These are phyloP conservation scores for Aspergillus avenaceus DNA, from an alignment of 495 filamentous ascomycete genomes.

Conservation along the genomic window DNA sequence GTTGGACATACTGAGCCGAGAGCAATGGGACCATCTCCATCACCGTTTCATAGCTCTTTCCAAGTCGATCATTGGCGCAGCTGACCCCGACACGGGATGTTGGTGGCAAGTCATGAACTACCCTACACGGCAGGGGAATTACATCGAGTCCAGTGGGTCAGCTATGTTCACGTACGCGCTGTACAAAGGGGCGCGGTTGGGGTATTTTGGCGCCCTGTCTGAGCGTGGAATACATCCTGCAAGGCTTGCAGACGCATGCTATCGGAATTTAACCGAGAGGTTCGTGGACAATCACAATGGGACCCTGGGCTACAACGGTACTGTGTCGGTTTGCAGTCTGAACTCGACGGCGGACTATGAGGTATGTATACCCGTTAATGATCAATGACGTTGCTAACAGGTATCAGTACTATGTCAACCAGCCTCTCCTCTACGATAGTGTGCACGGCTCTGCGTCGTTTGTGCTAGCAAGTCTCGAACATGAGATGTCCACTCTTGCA, in stretches of 20 bases:
- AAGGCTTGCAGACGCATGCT: conserved; percentile 26
- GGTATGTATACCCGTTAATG: conserved; percentile 26
- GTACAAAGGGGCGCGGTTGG: conserved; percentile 48
- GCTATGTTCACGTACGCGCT: conserved; percentile 58
- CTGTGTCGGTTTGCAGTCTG: conserved; percentile 53
- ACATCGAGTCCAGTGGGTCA: conserved; percentile 56
- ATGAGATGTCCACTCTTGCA: conserved; percentile 22
- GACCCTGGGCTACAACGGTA: conserved; percentile 48
- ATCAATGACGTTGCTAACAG: background rate
- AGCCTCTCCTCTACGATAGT: conserved; percentile 41
- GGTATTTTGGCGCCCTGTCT: conserved; percentile 21
- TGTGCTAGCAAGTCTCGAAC: conserved; percentile 44
- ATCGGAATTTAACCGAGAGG: conserved; percentile 32
- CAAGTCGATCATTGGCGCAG: conserved; percentile 35
- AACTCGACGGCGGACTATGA: conserved; percentile 44
- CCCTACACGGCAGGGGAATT: conserved; percentile 47
- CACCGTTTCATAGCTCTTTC: conserved; percentile 38
- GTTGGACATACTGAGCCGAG: conserved; percentile 21
- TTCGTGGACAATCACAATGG: conserved; percentile 39
- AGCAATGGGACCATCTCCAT: conserved; percentile 22
- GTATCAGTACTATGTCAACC: conserved; percentile 44
- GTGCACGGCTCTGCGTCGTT: conserved; percentile 45
- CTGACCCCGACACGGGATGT: conserved; percentile 43
- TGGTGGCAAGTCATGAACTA: conserved; percentile 60
- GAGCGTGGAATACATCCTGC: background rate